Evolutionary conservation across 2,329 filamentous ascomycete genomes (phyloP), one percentile per base, ranked within the genome.

Genomic region (Alternaria viburni): DNA sequence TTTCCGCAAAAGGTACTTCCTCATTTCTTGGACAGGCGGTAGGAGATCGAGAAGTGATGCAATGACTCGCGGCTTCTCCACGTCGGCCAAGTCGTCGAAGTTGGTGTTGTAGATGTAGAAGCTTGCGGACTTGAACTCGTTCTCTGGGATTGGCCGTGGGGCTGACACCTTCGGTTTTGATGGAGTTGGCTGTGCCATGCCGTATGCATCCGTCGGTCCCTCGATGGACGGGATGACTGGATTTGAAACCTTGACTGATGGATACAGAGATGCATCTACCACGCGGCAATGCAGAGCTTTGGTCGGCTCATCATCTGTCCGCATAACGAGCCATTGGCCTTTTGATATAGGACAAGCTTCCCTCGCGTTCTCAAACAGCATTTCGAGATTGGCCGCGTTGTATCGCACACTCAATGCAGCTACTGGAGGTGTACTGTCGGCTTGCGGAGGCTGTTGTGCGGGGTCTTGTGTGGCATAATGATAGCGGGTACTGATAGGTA

Each of bases 1-100:
- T 23, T 79, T 77, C 12, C 77, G 76, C 6, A 77, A 69, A 12
- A 89, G 79, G 62, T 83, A 88, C 0, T 75, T 63, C 28, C 78
- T 82, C 84, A 93, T 89, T 0, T 87, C 81, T 12, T 81, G 72
- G 4, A 94, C 85, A 1, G 85, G 79, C 0, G 92, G 91, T 3
- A 93, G 81, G 1, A 86, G 83, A 12, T 87, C 82, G 0, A 93
- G 79, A 19, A 89, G 74, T 5, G 79, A 74, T 57, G 88, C 81
- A 12, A 89, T 85, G 1, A 80, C 80, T 4, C 83, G 79, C 25
- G 80, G 79, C 72, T 90, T 90, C 3, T 80, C 70, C 0, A 32
- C 2, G 0, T 81, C 69, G 0, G 71, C 28, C 12, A 91, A 74
- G 3, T 84, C 80, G 62, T 91, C 88, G 50, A 92, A 87, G 55